A percentile compares a stretch with the other conserved stretches of the same genome.
phyloP scores from a whole-genome alignment of 2,329 filamentous ascomycete genomes.

The Aspergillus fumigatus region DNA sequence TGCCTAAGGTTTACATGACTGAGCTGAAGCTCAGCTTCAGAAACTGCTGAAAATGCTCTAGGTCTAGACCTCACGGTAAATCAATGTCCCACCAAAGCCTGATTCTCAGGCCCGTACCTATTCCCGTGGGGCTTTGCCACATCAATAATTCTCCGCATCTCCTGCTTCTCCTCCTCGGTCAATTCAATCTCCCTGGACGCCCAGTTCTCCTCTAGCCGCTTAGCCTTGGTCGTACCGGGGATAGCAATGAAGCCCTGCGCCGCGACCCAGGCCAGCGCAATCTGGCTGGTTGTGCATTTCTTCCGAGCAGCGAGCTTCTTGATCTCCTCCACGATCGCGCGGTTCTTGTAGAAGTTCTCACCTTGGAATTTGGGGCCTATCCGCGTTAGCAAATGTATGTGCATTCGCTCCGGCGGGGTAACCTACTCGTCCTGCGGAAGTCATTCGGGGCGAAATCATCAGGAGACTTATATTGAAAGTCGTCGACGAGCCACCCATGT shows the following conservation, averaged over 20 bases:
- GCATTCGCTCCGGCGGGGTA: neutral
- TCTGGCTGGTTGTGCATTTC: conserved; percentile 31
- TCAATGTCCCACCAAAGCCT: conserved; percentile 25
- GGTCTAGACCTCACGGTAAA: no score
- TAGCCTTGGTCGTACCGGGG: conserved; percentile 43
- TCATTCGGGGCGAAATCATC: conserved; percentile 45
- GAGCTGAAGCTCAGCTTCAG: no score
- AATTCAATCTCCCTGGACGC: conserved; percentile 33
- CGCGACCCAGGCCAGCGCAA: conserved; percentile 40
- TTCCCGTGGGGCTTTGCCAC: conserved; percentile 35
- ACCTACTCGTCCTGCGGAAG: conserved; percentile 38
- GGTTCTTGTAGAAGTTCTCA: conserved; percentile 45
- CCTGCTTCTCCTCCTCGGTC: conserved; percentile 34
- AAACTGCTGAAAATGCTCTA: no score
- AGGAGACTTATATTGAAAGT: conserved; percentile 40
- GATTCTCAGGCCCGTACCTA: conserved; percentile 25
- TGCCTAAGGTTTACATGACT: no score
- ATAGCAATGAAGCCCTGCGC: conserved; percentile 44
- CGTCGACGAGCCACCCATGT: conserved; percentile 46
- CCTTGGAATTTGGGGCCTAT: conserved; percentile 35
- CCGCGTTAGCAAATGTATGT: neutral
- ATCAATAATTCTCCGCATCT: conserved; percentile 39
- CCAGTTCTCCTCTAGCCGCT: conserved; percentile 40
- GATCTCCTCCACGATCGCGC: conserved; percentile 39
- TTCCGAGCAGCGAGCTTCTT: conserved; percentile 37